Evolutionary conservation across 768 basidiomycete species (phyloP).

Genomic region (Rhodosporidiobolus sp.): DNA sequence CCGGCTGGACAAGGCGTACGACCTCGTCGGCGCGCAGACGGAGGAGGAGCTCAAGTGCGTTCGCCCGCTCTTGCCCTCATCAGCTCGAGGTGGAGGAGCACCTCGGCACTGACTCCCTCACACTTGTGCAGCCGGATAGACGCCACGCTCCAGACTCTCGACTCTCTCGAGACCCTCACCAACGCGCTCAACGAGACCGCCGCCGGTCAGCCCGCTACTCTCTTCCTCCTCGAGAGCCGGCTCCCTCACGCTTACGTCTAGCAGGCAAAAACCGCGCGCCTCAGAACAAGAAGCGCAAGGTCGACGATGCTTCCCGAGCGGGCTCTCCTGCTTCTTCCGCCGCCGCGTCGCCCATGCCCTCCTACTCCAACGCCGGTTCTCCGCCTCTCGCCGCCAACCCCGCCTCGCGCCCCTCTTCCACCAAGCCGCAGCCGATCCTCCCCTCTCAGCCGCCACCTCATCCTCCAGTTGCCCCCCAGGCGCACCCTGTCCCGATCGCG

Average conservation of each 20-base stretch:
- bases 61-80: neutral
- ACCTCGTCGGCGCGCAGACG: constrained; percentile 11
- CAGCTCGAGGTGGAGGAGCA: neutral
- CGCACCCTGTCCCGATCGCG: neutral
- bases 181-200: neutral
- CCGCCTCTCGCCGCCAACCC: neutral
- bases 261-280: constrained; percentile 7
- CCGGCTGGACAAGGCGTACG: constrained; percentile 26
- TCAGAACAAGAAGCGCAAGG: constrained; percentile 33
- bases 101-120: neutral
- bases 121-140: constrained; percentile 21
- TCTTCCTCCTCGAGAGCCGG: neutral
- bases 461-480: too few species aligned
- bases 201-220: neutral
- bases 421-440: neutral
- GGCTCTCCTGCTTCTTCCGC: constrained; percentile 14
- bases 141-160: constrained; percentile 3
- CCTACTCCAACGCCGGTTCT: constrained; percentile 1
- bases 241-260: neutral
- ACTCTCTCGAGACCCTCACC: constrained; percentile 11
- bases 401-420: neutral
- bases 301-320: constrained; percentile 8
- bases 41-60: constrained; percentile 33
- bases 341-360: constrained; percentile 15
- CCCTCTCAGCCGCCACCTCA: neutral